Base-by-base conservation (phyloP, 768 basidiomycete species). In the Antrodiella citrinella region DNA sequence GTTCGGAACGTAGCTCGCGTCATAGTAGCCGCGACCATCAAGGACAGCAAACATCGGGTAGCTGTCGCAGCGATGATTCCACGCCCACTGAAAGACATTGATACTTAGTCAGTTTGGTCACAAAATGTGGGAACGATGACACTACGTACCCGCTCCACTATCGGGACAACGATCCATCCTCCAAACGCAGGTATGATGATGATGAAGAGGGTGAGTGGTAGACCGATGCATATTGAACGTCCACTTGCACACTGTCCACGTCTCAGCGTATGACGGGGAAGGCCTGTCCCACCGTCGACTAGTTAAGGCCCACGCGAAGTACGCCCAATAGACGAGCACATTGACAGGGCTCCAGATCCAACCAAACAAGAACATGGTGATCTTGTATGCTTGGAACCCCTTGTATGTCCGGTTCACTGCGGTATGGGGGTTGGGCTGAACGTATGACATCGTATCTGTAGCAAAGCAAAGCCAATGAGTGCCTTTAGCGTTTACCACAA, bases 1-100 rank as follows among this genome's bases (percentile, higher is more conserved):
- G 47, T 54, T 51, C 42, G 35, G 26, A 26, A 47, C 21, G 22
- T 51, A 51, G 2, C 30, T 21, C 5, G 56, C 42, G 15, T 47
- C 44, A 13, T 57, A 47, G 21, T 42, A 46, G 12, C 49, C 24
- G 13, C 49, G 43, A 3, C 13, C 52, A 45, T 57, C 56, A 4
- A 57, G 40, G 39, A 54, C 51, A 22, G 41, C 55, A 24, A 42
- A 53, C 46, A 53, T 53, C 4, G 55, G 55, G 22, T 51, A 56
- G 18, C 24, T 25, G 21, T 54, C 53, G 40, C 53, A 57, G 23
- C 48, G 40, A 26, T 53, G 55, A 3, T 56, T 26, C 55, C 55
- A 56, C 21, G 45, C 43, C 9, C 47, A 13, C 52, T 54, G 25
- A 3, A 41, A 15, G 15, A 45, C 21, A n/a, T 12, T 20, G n/a